Conservation (phyloP, 768 basidiomycete species). For the Rhodotorula kratochvilovae region DNA sequence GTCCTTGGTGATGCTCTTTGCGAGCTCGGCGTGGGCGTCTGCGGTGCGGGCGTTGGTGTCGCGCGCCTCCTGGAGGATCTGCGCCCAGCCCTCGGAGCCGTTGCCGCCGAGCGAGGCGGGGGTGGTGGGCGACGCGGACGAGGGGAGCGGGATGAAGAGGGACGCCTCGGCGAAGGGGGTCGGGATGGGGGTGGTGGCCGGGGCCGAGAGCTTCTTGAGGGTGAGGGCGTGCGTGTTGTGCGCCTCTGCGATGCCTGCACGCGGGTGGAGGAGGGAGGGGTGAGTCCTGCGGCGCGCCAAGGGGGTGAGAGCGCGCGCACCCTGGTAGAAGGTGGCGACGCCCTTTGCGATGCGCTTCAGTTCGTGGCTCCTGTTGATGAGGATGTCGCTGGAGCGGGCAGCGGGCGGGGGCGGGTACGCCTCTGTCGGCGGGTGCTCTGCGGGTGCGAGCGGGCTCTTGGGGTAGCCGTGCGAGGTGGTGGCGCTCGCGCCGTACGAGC, state of each 20-base stretch:
- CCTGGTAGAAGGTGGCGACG: conserved; percentile 16
- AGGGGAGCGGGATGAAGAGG: conserved; percentile 32
- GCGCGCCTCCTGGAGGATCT: conserved; percentile 26
- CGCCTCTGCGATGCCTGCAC: conserved; percentile 12
- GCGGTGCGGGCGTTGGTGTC: conserved; percentile 14
- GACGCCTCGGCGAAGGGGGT: conserved; percentile 26
- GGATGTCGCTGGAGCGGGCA: conserved; percentile 20
- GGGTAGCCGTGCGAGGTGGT: conserved; percentile 23
- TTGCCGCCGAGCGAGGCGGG: background rate
- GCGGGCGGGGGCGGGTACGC: conserved; percentile 18
- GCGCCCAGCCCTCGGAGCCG: conserved; percentile 23
- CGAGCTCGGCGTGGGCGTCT: conserved; percentile 13
- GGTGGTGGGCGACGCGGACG: background rate
- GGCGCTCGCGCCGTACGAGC: background rate
- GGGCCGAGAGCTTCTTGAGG: conserved; percentile 10
- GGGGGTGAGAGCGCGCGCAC: background rate
- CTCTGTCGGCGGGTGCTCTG: background rate
- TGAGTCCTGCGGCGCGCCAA: background rate
- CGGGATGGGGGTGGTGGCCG: background rate
- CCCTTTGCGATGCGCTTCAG: conserved; percentile 24
- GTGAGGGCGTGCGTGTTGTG: conserved; percentile 20
- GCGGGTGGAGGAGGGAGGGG: no score
- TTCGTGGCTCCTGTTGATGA: conserved; percentile 27
- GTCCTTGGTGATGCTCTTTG: conserved; percentile 10
- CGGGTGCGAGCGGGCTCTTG: conserved; percentile 7